These are phyloP conservation scores for Aspergillus ostianus DNA, from an alignment of 495 filamentous ascomycete genomes.

Conservation along the genomic window DNA sequence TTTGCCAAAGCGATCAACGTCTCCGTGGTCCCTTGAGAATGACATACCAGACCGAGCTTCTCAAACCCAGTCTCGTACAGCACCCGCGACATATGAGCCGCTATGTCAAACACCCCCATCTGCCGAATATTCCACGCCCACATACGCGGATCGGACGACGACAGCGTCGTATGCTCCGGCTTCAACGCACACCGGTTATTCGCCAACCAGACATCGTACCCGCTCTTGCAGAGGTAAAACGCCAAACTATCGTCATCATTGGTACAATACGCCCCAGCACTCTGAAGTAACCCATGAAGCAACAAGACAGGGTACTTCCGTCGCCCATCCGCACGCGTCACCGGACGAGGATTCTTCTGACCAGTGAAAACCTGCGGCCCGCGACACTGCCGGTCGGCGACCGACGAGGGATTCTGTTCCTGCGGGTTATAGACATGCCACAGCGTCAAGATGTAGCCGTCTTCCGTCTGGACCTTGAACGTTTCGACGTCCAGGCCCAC, in stretches of 20 bases:
- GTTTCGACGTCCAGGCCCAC: slow-evolving; percentile 86
- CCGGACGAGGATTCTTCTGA: slow-evolving; percentile 14
- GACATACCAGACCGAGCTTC: slow-evolving; percentile 79
- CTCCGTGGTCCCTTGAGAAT: slow-evolving; percentile 91
- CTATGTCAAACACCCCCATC: slow-evolving; percentile 89
- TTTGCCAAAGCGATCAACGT: slow-evolving; percentile 88
- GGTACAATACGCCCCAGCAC: slow-evolving; percentile 80
- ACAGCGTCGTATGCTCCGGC: slow-evolving; percentile 70
- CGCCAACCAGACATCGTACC: slow-evolving; percentile 96
- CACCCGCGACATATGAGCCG: slow-evolving; percentile 82
- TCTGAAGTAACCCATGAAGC: slow-evolving; percentile 87
- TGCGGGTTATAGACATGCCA: slow-evolving; percentile 89
- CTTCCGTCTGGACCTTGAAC: slow-evolving; percentile 87
- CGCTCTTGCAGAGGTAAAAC: slow-evolving; percentile 86
- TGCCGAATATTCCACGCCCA: slow-evolving; percentile 97
- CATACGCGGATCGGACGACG: slow-evolving; percentile 81
- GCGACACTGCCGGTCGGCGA: slow-evolving; percentile 31
- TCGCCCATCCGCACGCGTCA: slow-evolving; percentile 22
- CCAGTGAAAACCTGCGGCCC: slow-evolving; percentile 34
- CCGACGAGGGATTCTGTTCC: slow-evolving; percentile 57
- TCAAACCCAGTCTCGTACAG: slow-evolving; percentile 78
- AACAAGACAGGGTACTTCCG: slow-evolving; percentile 84
- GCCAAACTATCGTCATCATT: slow-evolving; percentile 90
- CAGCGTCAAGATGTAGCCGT: slow-evolving; percentile 85
- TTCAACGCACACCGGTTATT: slow-evolving; percentile 90